phyloP scores from a whole-genome alignment of 805 yeast genomes.

The Cyberlindnera xylosilytica region DNA sequence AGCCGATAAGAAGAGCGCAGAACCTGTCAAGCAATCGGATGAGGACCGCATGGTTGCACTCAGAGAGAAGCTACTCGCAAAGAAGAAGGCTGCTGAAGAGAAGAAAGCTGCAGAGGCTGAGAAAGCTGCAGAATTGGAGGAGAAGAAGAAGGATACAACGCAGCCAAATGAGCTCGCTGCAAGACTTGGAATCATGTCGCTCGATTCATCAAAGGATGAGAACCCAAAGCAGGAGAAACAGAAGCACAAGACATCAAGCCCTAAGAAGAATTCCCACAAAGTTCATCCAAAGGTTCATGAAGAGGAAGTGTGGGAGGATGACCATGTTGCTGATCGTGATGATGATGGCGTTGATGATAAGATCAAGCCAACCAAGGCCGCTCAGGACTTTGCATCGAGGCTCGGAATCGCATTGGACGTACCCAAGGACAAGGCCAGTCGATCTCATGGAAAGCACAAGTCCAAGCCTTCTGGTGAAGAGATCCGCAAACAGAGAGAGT shows the following conservation, averaged over 20 bases:
- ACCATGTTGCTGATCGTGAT: slow-evolving; percentile 5
- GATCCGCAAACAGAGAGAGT: slow-evolving; percentile 6
- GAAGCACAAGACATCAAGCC: neutral
- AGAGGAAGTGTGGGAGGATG: slow-evolving; percentile 12
- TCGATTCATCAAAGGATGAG: too few relatives aligned
- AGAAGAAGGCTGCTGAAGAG: slow-evolving; percentile 4
- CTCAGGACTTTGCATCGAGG: slow-evolving; percentile 23
- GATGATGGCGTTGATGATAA: slow-evolving; percentile 12
- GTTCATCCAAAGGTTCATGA: neutral
- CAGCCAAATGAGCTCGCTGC: neutral
- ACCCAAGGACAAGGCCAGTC: slow-evolving; percentile 1
- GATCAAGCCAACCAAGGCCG: slow-evolving; percentile 21
- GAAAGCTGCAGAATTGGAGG: neutral
- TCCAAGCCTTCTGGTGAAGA: too few relatives aligned
- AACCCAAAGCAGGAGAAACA: neutral
- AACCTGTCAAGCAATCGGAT: slow-evolving; percentile 14
- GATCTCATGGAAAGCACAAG: too few relatives aligned
- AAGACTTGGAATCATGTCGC: neutral
- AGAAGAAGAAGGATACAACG: neutral
- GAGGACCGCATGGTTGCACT: slow-evolving; percentile 7
- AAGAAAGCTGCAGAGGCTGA: slow-evolving; percentile 1
- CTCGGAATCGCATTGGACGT: slow-evolving; percentile 16
- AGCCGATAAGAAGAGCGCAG: slow-evolving; percentile 14
- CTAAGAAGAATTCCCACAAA: neutral
- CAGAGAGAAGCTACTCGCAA: slow-evolving; percentile 8